Conservation (phyloP, 1,139 yeast species). For the Citeromyces hawaiiensis region DNA sequence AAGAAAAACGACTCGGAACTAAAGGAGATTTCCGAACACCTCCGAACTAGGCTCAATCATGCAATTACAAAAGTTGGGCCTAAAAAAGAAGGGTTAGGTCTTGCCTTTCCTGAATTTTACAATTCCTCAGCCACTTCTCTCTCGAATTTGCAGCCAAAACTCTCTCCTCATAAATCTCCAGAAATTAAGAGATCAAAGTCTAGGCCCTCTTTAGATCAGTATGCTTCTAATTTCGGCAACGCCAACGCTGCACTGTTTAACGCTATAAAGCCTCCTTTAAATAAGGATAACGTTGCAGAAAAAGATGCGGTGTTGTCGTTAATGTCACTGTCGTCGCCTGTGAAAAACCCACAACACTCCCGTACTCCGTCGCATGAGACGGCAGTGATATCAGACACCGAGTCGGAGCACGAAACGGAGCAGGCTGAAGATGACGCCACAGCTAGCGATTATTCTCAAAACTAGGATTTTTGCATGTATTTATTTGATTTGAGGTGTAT, state of each 20-base stretch:
- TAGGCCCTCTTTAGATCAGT: constrained; percentile 1
- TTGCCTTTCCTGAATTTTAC: constrained; percentile 2
- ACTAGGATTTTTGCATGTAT: neutral
- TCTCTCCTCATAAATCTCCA: constrained; percentile 1
- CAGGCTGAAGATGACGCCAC: neutral
- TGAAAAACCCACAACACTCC: constrained; percentile 8
- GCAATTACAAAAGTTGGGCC: constrained; percentile 16
- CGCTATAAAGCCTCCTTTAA: constrained; percentile 1
- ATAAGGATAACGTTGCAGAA: constrained; percentile 9
- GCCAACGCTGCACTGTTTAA: constrained; percentile 1
- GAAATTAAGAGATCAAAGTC: neutral
- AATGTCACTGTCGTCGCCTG: constrained; percentile 19
- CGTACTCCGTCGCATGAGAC: neutral
- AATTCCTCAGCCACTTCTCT: neutral
- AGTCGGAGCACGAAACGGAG: neutral
- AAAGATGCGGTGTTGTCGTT: constrained; percentile 20
- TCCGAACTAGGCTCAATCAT: constrained; percentile 18
- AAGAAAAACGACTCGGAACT: constrained; percentile 17
- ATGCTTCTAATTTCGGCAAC: constrained; percentile 1
- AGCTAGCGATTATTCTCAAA: neutral
- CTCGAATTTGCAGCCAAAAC: neutral
- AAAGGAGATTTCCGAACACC: constrained; percentile 17
- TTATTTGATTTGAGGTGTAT: neutral
- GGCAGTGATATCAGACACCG: neutral
- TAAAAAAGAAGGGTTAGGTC: neutral